Conservation (phyloP, 768 basidiomycete species). For the Rhizopogon salebrosus region DNA sequence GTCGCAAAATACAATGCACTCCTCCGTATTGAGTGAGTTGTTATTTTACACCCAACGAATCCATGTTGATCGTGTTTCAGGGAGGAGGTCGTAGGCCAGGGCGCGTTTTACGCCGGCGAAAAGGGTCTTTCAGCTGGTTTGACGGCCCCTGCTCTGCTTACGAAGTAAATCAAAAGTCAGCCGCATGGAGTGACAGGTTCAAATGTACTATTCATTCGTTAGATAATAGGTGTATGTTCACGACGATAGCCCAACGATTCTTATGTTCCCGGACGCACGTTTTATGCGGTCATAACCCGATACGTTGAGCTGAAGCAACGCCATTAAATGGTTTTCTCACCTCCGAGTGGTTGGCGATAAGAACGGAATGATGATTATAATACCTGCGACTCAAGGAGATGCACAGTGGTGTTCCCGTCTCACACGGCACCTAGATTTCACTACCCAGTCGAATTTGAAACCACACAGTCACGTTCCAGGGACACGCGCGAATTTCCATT, state of each 20-base stretch:
- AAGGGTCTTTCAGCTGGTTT: slow-evolving; percentile 76
- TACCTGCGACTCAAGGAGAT: too few relatives aligned
- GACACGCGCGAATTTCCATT: too few relatives aligned
- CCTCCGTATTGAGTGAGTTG: slow-evolving; percentile 81
- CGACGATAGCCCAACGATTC: background rate
- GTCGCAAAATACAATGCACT: slow-evolving; percentile 92
- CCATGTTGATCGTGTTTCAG: slow-evolving; percentile 30
- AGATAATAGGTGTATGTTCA: slow-evolving; percentile 23
- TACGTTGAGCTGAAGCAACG: slow-evolving; percentile 6
- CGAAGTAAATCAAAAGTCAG: slow-evolving; percentile 42
- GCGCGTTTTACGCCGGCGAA: slow-evolving; percentile 68
- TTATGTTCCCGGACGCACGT: background rate
- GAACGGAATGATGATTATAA: too few relatives aligned
- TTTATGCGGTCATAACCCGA: background rate
- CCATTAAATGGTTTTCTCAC: slow-evolving; percentile 3
- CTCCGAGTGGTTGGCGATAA: background rate
- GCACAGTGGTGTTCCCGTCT: too few relatives aligned
- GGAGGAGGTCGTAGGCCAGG: slow-evolving; percentile 67
- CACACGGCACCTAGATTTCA: too few relatives aligned
- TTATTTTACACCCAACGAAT: slow-evolving; percentile 4
- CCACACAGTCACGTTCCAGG: too few relatives aligned
- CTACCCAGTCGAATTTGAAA: too few relatives aligned
- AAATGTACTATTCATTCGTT: slow-evolving; percentile 24
- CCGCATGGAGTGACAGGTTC: background rate
- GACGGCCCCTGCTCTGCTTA: slow-evolving; percentile 64